phyloP scores from a whole-genome alignment of 1,284 basidiomycete species.

The Earliella scabrosa region DNA sequence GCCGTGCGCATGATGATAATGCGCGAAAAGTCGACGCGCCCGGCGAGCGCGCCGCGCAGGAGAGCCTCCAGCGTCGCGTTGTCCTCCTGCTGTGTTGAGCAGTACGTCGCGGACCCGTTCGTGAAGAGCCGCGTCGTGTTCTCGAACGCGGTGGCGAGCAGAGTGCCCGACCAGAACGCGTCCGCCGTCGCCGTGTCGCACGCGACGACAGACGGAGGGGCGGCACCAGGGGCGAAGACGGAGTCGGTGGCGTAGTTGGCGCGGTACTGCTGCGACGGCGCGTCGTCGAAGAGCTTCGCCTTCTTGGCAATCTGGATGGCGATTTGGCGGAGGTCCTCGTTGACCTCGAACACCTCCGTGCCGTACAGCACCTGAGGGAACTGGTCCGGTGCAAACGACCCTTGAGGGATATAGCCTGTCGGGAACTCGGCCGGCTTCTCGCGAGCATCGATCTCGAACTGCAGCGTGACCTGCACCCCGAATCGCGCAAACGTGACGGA shows the following conservation, averaged over 20 bases:
- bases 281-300: constrained; percentile 43
- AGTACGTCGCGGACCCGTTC: constrained; percentile 43
- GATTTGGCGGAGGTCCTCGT: constrained; percentile 46
- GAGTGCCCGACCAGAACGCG: constrained; percentile 45
- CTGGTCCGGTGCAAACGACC: constrained; percentile 37
- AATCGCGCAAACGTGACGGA: constrained; percentile 48
- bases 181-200: constrained; percentile 49
- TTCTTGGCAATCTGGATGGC: constrained; percentile 39
- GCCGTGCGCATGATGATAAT: constrained; percentile 50
- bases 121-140: constrained; percentile 47
- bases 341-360: constrained; percentile 31
- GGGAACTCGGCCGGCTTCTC: constrained; percentile 48
- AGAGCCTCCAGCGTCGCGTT: constrained; percentile 50
- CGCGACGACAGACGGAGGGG: constrained; percentile 39
- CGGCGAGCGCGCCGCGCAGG: constrained; percentile 42
- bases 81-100: constrained; percentile 53
- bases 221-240: constrained; percentile 30
- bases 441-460: constrained; percentile 51
- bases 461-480: constrained; percentile 49
- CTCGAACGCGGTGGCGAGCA: constrained; percentile 44
- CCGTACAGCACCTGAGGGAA: constrained; percentile 18
- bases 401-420: constrained; percentile 46
- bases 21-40: constrained; percentile 47
- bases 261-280: constrained; percentile 38
- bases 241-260: constrained; percentile 34